phyloP scores from a whole-genome alignment of 306 rosid species.

The Neltuma alba region DNA sequence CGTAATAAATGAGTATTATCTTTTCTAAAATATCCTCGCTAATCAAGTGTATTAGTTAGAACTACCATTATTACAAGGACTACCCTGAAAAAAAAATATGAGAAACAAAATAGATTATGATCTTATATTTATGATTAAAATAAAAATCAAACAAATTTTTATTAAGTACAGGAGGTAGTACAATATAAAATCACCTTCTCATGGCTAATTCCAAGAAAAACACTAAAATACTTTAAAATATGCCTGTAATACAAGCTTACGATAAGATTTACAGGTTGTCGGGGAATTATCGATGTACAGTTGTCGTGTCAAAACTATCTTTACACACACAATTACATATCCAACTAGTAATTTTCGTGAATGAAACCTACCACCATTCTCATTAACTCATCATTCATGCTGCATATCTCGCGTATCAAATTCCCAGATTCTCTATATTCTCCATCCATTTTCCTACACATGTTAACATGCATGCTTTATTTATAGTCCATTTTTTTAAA shows the following conservation, averaged over 20 bases:
- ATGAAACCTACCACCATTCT: neutral
- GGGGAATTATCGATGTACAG: neutral
- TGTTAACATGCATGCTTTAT: neutral
- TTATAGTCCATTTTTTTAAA: too few species aligned
- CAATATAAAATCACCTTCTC: too few species aligned
- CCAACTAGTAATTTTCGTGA: neutral
- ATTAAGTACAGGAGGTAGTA: too few species aligned
- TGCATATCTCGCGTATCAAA: neutral
- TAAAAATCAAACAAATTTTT: too few species aligned
- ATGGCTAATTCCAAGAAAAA: too few species aligned
- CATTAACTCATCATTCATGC: neutral
- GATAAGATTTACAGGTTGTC: neutral
- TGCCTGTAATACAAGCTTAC: neutral
- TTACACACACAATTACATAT: neutral
- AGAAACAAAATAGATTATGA: too few species aligned
- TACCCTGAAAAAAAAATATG: too few species aligned
- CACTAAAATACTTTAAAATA: neutral
- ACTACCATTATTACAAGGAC: too few species aligned
- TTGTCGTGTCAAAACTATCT: neutral
- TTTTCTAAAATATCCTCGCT: too few species aligned
- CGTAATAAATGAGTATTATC: too few species aligned
- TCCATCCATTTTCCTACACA: neutral
- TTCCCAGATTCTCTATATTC: conserved; percentile 1
- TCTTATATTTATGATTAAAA: too few species aligned
- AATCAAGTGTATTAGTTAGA: too few species aligned